Evolutionary conservation across 305 asterid species (phyloP).

Genomic region (Solanum aculeatissimum): DNA sequence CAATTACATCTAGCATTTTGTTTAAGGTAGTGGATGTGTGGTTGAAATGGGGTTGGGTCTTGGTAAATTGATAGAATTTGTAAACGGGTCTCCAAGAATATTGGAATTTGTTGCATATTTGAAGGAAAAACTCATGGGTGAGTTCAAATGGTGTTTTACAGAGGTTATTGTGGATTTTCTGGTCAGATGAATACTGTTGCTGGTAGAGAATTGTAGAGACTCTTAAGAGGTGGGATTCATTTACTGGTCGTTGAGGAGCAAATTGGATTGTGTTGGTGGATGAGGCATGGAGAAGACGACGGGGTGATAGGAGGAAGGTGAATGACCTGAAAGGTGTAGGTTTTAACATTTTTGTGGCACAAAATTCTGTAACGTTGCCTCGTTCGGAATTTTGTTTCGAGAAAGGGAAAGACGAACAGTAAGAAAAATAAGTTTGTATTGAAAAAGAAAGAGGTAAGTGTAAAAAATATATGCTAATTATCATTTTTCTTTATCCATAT

Average conservation of each 20-base stretch:
- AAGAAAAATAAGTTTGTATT: background rate
- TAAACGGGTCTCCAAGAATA: constrained; percentile 81
- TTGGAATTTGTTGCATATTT: constrained; percentile 73
- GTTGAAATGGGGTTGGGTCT: constrained; percentile 37
- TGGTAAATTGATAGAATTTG: constrained; percentile 49
- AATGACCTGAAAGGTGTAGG: background rate
- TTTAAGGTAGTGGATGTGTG: constrained; percentile 70
- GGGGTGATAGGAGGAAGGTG: constrained; percentile 13
- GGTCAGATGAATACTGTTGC: constrained; percentile 51
- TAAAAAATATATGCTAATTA: too few species aligned
- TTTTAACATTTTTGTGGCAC: constrained; percentile 21
- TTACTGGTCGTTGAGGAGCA: constrained; percentile 24
- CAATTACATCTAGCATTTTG: constrained; percentile 65
- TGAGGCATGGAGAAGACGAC: constrained; percentile 3
- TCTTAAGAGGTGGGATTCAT: constrained; percentile 59
- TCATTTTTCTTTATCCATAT: too few species aligned
- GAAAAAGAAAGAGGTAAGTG: too few species aligned
- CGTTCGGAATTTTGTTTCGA: background rate
- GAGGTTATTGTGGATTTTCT: constrained; percentile 51
- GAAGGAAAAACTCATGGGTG: constrained; percentile 77
- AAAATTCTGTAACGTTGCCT: background rate
- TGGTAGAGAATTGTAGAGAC: constrained; percentile 88
- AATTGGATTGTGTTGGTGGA: constrained; percentile 2
- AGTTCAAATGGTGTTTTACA: constrained; percentile 39
- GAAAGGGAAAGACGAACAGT: background rate